Conservation (phyloP, 495 filamentous ascomycete species). For the Aspergillus asperescens region DNA sequence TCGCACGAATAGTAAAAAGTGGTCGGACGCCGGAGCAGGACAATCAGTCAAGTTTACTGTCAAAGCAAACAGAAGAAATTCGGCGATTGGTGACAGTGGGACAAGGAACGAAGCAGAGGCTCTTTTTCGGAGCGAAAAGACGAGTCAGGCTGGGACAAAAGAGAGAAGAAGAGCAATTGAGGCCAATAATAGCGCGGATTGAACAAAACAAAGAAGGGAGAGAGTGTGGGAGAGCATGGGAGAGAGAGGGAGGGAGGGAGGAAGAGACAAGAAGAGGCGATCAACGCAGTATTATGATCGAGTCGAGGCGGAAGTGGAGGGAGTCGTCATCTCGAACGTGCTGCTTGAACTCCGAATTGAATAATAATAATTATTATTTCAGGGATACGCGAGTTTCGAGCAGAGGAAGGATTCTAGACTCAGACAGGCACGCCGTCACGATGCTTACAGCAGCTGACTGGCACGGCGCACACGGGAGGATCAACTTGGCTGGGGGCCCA, state of each 20-base stretch:
- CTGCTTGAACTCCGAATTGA: too few species aligned
- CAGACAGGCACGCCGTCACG: not conserved
- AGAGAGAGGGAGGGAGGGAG: not conserved
- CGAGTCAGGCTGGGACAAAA: constrained; percentile 1
- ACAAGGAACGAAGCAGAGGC: constrained; percentile 2
- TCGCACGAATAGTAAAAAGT: constrained; percentile 14
- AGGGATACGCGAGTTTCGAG: constrained; percentile 4
- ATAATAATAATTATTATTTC: not conserved
- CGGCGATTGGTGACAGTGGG: constrained; percentile 4
- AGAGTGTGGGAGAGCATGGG: not conserved
- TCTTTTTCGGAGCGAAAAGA: not conserved
- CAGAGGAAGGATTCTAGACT: not conserved
- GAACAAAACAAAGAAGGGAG: constrained; percentile 4
- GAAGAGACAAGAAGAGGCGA: not conserved
- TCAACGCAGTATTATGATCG: not conserved
- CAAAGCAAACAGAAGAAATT: constrained; percentile 10
- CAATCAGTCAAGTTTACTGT: constrained; percentile 14
- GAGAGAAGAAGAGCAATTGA: not conserved
- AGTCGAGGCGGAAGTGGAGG: constrained; percentile 1
- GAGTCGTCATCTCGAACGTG: constrained; percentile 1
- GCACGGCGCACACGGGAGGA: constrained; percentile 10
- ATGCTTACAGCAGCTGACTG: not conserved
- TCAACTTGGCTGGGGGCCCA: constrained; percentile 9
- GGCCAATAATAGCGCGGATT: not conserved
- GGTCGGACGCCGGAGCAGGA: not conserved